Evolutionary conservation across 2,329 filamentous ascomycete genomes (phyloP).

Genomic region (Pseudophaeomoniella oleicola): DNA sequence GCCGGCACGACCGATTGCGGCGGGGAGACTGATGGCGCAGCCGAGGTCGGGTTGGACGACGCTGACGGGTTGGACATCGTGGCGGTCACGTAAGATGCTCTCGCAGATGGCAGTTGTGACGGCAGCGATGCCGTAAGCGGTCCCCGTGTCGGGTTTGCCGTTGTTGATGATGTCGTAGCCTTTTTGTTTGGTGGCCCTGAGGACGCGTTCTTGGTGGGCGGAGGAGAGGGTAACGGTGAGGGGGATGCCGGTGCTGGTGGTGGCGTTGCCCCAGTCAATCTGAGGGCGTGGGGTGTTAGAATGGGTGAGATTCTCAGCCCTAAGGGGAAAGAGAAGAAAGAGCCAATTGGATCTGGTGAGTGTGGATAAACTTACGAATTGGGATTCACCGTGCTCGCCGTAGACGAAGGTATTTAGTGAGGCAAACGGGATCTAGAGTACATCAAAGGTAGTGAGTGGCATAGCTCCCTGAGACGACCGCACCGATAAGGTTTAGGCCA

Average conservation of each 20-base stretch:
- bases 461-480: too few relatives aligned
- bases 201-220: conserved; percentile 18
- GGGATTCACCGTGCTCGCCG: conserved; percentile 34
- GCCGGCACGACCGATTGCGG: conserved; percentile 30
- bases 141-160: conserved; percentile 32
- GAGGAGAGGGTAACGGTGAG: conserved; percentile 20
- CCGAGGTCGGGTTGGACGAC: conserved; percentile 32
- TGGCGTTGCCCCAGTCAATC: conserved; percentile 29
- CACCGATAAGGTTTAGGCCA: neutral
- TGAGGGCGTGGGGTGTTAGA: too few relatives aligned
- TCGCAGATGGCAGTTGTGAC: conserved; percentile 34
- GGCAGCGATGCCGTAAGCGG: conserved; percentile 35
- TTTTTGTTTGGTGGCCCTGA: conserved; percentile 30
- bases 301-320: too few relatives aligned
- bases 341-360: too few relatives aligned
- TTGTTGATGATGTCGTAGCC: conserved; percentile 30
- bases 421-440: conserved; percentile 14
- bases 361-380: conserved; percentile 20
- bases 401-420: conserved; percentile 30
- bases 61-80: conserved; percentile 32
- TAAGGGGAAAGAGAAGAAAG: too few relatives aligned
- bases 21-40: conserved; percentile 36
- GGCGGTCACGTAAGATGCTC: conserved; percentile 34
- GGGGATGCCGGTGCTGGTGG: conserved; percentile 27
- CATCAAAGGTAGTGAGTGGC: conserved; percentile 3